Evolutionary conservation across 768 basidiomycete species (phyloP).

Genomic region (Boletus fagicola): DNA sequence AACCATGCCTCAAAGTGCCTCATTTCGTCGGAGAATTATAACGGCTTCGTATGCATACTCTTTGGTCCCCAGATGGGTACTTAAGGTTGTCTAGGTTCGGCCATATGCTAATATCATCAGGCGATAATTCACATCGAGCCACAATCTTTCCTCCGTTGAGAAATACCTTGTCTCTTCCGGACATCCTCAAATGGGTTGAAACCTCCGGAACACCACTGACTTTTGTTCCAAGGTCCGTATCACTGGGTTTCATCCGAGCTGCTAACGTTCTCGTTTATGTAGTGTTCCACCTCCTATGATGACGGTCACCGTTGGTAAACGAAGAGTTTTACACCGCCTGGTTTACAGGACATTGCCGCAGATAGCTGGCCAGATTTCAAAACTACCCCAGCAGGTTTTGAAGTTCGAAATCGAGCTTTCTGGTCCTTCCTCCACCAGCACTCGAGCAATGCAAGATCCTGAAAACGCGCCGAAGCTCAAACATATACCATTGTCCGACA

Average conservation of each 20-base stretch:
- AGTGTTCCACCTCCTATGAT: conserved; percentile 42
- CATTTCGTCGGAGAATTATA: conserved; percentile 23
- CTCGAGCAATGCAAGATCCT: neutral
- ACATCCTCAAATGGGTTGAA: conserved; percentile 47
- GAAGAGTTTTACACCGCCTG: conserved; percentile 44
- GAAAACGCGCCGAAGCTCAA: neutral
- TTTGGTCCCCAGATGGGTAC: neutral
- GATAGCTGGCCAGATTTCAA: conserved; percentile 3
- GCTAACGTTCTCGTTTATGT: conserved; percentile 2
- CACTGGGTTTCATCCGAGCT: neutral
- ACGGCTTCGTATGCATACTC: conserved; percentile 39
- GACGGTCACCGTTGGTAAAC: conserved; percentile 29
- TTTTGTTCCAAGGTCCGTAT: conserved; percentile 55
- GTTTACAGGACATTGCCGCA: conserved; percentile 42
- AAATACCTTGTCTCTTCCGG: conserved; percentile 39
- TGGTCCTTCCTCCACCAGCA: neutral
- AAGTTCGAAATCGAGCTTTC: conserved; percentile 41
- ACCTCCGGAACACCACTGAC: conserved; percentile 31
- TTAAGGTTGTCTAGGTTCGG: conserved; percentile 46
- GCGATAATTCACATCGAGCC: conserved; percentile 32
- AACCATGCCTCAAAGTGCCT: neutral
- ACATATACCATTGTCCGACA: neutral
- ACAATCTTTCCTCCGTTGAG: conserved; percentile 49
- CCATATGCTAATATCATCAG: conserved; percentile 52
- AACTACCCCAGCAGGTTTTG: conserved; percentile 27